phyloP scores from a whole-genome alignment of 73 alveolate species.

The Durusdinium trenchii region DNA sequence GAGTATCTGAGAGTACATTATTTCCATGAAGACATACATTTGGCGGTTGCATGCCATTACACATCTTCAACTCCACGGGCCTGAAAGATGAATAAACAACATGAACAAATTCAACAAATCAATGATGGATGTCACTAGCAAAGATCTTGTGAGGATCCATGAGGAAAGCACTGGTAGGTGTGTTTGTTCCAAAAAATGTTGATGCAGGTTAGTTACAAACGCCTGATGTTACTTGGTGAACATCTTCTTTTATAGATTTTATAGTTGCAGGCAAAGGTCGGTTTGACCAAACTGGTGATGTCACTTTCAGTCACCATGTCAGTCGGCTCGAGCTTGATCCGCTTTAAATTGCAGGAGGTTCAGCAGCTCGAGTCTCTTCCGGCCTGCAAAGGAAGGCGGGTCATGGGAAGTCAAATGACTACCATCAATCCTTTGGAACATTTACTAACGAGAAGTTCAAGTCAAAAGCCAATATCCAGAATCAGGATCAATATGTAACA shows the following conservation, averaged over 20 bases:
- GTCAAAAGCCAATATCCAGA: too few relatives aligned
- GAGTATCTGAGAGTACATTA: background rate
- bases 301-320: background rate
- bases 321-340: slow-evolving; percentile 44
- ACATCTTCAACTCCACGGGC: too few relatives aligned
- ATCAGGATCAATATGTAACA: too few relatives aligned
- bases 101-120: too few relatives aligned
- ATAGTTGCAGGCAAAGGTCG: background rate
- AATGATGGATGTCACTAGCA: too few relatives aligned
- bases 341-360: slow-evolving; percentile 30
- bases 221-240: background rate
- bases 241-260: background rate
- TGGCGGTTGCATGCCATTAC: too few relatives aligned
- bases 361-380: background rate
- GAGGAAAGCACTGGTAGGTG: background rate
- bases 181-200: background rate
- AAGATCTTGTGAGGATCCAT: background rate
- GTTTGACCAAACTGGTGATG: background rate
- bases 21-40: background rate
- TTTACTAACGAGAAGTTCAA: too few relatives aligned
- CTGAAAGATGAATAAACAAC: too few relatives aligned
- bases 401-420: background rate
- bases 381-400: background rate
- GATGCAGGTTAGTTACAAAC: background rate
- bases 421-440: too few relatives aligned